Evolutionary conservation across 1,284 basidiomycete genomes (phyloP).

Genomic region (Ganoderma sinense): DNA sequence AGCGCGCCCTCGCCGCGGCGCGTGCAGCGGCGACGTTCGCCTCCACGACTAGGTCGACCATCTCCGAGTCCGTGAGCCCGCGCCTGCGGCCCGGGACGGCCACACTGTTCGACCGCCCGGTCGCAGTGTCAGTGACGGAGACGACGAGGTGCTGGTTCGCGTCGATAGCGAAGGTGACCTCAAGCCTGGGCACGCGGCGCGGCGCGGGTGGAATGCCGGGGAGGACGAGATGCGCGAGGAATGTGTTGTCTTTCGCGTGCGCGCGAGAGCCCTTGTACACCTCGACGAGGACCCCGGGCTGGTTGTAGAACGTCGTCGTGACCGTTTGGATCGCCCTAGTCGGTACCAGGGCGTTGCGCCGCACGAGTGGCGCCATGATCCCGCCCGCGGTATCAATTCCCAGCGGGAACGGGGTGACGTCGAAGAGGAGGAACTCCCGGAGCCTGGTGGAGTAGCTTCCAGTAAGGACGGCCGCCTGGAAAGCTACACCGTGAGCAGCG

Average conservation of each 20-base stretch:
- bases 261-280: slow-evolving; percentile 99
- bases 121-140: slow-evolving; percentile 45
- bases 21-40: slow-evolving; percentile 93
- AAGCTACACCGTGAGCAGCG: slow-evolving; percentile 98
- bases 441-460: slow-evolving; percentile 99
- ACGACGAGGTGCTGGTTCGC: slow-evolving; percentile 99
- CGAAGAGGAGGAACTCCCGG: slow-evolving; percentile 95
- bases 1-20: slow-evolving; percentile 86
- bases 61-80: slow-evolving; percentile 97
- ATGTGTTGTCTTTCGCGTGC: slow-evolving; percentile 98
- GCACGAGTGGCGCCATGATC: slow-evolving; percentile 98
- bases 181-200: slow-evolving; percentile 97
- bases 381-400: slow-evolving; percentile 99
- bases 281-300: slow-evolving; percentile 98
- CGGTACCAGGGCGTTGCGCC: slow-evolving; percentile 98
- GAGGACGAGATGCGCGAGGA: slow-evolving; percentile 99
- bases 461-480: slow-evolving; percentile 97
- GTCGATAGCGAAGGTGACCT: slow-evolving; percentile 98
- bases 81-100: slow-evolving; percentile 99
- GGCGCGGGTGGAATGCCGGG: slow-evolving; percentile 98
- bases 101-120: slow-evolving; percentile 42
- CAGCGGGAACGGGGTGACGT: slow-evolving; percentile 95
- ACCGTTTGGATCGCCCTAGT: slow-evolving; percentile 99
- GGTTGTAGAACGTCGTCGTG: slow-evolving; percentile 99
- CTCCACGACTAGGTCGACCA: slow-evolving; percentile 56